Conservation (phyloP, 176 grass and related monocot genomes). For the Triticum monococcum region DNA sequence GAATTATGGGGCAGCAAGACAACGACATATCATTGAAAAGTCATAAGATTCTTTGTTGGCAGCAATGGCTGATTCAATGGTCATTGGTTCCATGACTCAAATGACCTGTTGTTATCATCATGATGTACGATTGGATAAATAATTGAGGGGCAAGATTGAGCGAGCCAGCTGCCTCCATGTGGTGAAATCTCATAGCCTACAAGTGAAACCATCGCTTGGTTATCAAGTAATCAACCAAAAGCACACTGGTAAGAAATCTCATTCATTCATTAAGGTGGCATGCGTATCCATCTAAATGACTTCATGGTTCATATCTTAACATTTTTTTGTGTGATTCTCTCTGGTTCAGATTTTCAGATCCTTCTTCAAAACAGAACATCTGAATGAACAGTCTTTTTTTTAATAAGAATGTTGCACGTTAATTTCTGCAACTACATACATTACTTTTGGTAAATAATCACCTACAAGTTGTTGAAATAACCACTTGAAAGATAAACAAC, state of each 20-base stretch:
- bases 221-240: neutral
- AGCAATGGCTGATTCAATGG: neutral
- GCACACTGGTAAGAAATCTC: neutral
- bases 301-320: neutral
- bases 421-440: neutral
- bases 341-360: neutral
- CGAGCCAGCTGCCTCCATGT: neutral
- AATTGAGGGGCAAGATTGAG: slow-evolving; percentile 8
- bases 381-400: neutral
- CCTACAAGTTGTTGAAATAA: neutral
- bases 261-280: neutral
- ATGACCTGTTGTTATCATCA: neutral
- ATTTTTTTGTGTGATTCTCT: neutral
- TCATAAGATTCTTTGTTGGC: neutral
- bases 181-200: neutral
- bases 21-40: neutral
- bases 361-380: neutral
- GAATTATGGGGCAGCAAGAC: neutral
- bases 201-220: neutral
- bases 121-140: neutral
- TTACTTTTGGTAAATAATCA: neutral
- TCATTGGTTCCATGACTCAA: neutral
- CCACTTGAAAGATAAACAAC: neutral
- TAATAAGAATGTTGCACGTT: neutral
- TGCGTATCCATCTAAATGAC: neutral